phyloP scores from a whole-genome alignment of 1,284 basidiomycete species.

The Fomitopsis schrenkii region DNA sequence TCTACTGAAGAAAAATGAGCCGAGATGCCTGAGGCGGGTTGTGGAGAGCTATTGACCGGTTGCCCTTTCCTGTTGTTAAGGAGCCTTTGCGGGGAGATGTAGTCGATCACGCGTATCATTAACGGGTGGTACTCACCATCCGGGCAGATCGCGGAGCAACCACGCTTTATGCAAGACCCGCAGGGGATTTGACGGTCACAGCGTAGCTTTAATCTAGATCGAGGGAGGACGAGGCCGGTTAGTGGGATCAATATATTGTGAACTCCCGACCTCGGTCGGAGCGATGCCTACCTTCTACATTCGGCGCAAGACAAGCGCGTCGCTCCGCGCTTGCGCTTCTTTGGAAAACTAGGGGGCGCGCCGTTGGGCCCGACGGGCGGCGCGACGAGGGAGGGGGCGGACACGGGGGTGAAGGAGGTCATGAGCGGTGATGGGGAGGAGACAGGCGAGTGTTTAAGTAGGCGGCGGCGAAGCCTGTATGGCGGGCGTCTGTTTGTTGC shows the following conservation, averaged over 20 bases:
- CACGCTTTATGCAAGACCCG: constrained; percentile 61
- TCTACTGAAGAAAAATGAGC: constrained; percentile 31
- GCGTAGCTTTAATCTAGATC: constrained; percentile 60
- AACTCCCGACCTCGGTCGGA: constrained; percentile 1
- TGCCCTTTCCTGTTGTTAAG: constrained; percentile 74
- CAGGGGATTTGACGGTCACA: constrained; percentile 71
- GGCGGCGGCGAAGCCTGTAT: neutral
- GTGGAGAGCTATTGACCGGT: constrained; percentile 47
- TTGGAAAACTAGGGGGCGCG: constrained; percentile 35
- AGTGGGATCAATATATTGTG: constrained; percentile 1
- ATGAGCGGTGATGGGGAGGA: constrained; percentile 23
- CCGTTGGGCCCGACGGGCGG: constrained; percentile 19
- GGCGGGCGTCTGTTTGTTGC: neutral
- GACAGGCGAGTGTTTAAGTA: neutral
- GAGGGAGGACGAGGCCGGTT: neutral
- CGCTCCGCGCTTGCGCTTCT: constrained; percentile 73
- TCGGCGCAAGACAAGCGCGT: constrained; percentile 74
- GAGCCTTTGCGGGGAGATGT: constrained; percentile 41
- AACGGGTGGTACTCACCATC: constrained; percentile 34
- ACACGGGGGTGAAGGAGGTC: constrained; percentile 30
- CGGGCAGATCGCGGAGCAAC: constrained; percentile 70
- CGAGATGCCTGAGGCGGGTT: constrained; percentile 8
- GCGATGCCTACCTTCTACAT: constrained; percentile 53
- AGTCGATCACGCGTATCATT: constrained; percentile 3
- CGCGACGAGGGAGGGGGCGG: constrained; percentile 14